These are phyloP conservation scores for Trypanosoma congolense DNA, from an alignment of 208 protist genomes.

Conservation along the genomic window DNA sequence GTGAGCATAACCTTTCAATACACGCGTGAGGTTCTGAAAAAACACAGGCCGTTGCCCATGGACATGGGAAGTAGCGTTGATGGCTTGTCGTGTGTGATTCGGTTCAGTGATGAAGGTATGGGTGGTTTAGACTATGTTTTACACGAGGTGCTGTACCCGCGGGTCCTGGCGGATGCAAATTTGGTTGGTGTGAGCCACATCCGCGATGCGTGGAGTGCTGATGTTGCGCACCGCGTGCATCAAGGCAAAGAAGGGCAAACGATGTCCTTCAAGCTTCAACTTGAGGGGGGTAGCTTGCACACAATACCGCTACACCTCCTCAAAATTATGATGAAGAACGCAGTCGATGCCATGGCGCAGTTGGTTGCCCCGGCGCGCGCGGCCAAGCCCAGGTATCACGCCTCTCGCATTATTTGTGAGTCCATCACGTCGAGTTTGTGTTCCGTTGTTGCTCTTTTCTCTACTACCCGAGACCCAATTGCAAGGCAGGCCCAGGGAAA, in stretches of 20 bases:
- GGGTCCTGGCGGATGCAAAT: slow-evolving; percentile 44
- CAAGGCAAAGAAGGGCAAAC: not conserved
- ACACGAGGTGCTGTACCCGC: slow-evolving; percentile 31
- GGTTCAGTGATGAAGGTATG: slow-evolving; percentile 48
- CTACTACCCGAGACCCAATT: slow-evolving; percentile 34
- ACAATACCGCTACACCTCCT: slow-evolving; percentile 39
- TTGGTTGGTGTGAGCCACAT: slow-evolving; percentile 57
- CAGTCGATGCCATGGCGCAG: slow-evolving; percentile 28
- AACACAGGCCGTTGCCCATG: not conserved
- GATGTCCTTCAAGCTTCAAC: slow-evolving; percentile 62
- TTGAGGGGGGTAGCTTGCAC: slow-evolving; percentile 48
- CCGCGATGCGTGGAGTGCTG: slow-evolving; percentile 45
- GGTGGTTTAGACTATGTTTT: slow-evolving; percentile 35
- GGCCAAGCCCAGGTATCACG: slow-evolving; percentile 38
- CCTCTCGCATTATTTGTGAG: slow-evolving; percentile 45
- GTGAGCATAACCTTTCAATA: slow-evolving; percentile 26
- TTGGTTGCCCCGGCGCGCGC: slow-evolving; percentile 16
- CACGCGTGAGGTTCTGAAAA: slow-evolving; percentile 2
- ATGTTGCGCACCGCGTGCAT: slow-evolving; percentile 1
- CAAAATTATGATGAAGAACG: slow-evolving; percentile 35
- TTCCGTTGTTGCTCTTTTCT: slow-evolving; percentile 63
- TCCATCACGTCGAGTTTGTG: slow-evolving; percentile 35
- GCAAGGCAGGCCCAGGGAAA: slow-evolving; percentile 48
- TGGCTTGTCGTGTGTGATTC: slow-evolving; percentile 22
- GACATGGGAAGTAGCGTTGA: not conserved